Evolutionary conservation across 805 yeast genomes (phyloP), one percentile per base, ranked within the genome.

Genomic region (Suhomyces vadensis): DNA sequence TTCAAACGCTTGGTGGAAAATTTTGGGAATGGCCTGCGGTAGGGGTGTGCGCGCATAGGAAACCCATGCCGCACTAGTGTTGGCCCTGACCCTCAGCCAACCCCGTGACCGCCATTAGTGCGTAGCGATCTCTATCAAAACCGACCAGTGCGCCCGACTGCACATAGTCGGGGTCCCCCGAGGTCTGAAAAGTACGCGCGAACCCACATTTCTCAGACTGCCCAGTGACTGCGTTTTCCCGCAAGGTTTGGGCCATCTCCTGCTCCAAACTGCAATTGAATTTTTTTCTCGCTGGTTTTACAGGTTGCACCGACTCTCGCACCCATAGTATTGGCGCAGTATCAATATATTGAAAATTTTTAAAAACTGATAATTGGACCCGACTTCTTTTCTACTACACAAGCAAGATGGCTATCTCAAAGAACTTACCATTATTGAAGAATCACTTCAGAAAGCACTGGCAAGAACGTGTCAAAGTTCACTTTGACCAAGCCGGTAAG

Each of bases 371-470:
- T 37, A 19, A 13, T 17, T 26, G 41, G 41, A 24, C 20, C 41
- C 33, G 47, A 46, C 53, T 47, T 51, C 48, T 50, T 43, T 42
- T 23, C 44, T 35, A 35, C 48, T 45, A 40, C 48, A 25, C 39
- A 40, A 29, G 38, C 40, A 42, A 24, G 35, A 71, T 76, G 91
- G 99, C 98, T 78, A 90, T 94, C 84, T 78, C 94, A 67, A 92
- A 94, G 91, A 92, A 92, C 82, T 84, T 90, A 82, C 96, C 98
- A 83, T 81, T 92, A 81, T 87, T 88, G 84, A 89, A 88, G 86
- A 92, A 92, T 86, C 99, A 94, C 83, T 92, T 92, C 96, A 87
- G 97, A 84, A 92, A 92, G 88, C 92, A 92, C 96, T 94, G 99
- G 99, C 98, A 94, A 82, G 96, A 89, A 79, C 88, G 98, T 73